Evolutionary conservation across 1,284 basidiomycete genomes (phyloP).

Genomic region (Exobasidium rhododendri): DNA sequence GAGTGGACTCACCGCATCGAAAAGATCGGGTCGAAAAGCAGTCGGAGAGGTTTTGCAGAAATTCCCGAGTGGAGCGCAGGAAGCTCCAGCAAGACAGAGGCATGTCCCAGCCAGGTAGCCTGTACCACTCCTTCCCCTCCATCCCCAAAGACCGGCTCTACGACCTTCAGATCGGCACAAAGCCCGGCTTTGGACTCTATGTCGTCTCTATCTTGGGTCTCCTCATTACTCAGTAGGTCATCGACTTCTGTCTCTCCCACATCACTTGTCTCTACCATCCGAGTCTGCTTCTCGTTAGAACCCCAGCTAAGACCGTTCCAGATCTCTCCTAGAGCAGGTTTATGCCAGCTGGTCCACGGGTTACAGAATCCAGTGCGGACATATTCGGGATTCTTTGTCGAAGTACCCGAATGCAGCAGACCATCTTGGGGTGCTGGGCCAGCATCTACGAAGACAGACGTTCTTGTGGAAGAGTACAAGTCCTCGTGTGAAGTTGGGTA

Average conservation of each 20-base stretch:
- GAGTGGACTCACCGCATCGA: constrained; percentile 17
- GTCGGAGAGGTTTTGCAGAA: constrained; percentile 20
- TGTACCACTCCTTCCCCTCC: constrained; percentile 11
- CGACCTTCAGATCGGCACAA: not conserved
- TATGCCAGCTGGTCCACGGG: constrained; percentile 47
- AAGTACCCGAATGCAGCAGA: not conserved
- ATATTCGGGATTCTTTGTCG: not conserved
- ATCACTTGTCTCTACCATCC: constrained; percentile 22
- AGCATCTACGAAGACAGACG: constrained; percentile 1
- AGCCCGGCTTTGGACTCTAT: not conserved
- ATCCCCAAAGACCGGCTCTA: constrained; percentile 3
- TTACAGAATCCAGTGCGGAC: constrained; percentile 41
- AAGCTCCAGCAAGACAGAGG: constrained; percentile 43
- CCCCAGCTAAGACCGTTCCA: constrained; percentile 45
- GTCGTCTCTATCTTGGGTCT: not conserved
- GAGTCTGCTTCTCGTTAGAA: constrained; percentile 25
- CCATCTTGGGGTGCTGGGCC: not conserved
- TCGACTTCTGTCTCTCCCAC: not conserved
- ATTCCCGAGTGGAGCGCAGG: constrained; percentile 15
- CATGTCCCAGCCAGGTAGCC: constrained; percentile 51
- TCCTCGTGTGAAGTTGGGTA: not conserved
- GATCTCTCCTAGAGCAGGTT: constrained; percentile 33
- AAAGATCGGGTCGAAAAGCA: constrained; percentile 53
- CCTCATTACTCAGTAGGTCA: constrained; percentile 3
- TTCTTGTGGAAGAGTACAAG: not conserved